Base-by-base conservation (phyloP, 2,329 filamentous ascomycete genomes). In the Exophiala dermatitidis region DNA sequence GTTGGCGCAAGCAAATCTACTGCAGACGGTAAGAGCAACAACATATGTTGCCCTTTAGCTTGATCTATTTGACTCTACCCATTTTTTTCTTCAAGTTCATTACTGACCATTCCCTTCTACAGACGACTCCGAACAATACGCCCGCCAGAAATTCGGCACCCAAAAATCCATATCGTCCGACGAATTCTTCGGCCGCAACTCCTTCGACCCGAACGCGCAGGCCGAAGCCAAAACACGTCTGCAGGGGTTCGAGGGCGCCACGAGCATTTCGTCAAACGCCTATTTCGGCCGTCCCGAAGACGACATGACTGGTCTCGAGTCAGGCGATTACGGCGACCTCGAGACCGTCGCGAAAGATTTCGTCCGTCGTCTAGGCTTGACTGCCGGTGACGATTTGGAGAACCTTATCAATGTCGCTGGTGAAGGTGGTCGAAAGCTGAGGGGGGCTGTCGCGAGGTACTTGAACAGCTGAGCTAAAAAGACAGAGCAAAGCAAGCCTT, bases 141-240 rank as follows among this genome's bases (percentile, higher is more conserved):
- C 90, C 4, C 86, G 88, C 64, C 76, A 81, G 66, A 95, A 95
- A 71, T 98, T 98, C 66, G 91, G 90, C 56, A 73, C 72, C 41
- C 93, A 98, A 70, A 97, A 97, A 77, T 88, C 88, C 63, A 98
- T 98, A 62, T 96, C 90, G 0, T 96, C 90, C 0, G 93, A 98
- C 69, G 93, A 98, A 69, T 98, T 95, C 78, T 98, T 98, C 68
- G 90, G 91, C 65, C 91, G 93, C 69, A 88, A 90, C 49, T 74
- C 80, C 51, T 97, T 84, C 71, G 90, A 98, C 68, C 83, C 90
- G 36, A 78, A 77, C 51, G 82, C 85, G 5, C 86, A 93, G 67
- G 77, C 83, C 48, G 91, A 96, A 74, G 91, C 93, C 63, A 95
- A 95, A 75, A 77, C 79, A 28, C 83, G 93, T 38, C 80, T 98